Evolutionary conservation across 192 early-diverging fungal species (phyloP).

Genomic region (Coemansia sp.): DNA sequence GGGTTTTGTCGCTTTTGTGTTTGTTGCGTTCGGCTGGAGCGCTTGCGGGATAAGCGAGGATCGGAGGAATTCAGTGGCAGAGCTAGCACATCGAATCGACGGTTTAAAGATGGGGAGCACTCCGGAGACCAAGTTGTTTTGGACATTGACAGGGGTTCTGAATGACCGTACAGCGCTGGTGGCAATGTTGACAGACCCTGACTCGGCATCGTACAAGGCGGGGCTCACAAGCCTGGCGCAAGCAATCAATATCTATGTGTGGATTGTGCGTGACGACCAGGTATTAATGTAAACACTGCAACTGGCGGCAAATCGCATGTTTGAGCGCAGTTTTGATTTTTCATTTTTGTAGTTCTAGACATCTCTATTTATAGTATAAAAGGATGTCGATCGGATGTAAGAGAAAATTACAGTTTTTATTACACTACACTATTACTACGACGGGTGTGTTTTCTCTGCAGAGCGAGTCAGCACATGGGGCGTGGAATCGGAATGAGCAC

Average conservation of each 20-base stretch:
- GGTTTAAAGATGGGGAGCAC: constrained; percentile 13
- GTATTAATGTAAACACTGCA: constrained; percentile 26
- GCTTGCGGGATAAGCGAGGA: constrained; percentile 14
- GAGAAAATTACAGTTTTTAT: background rate
- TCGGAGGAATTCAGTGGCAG: constrained; percentile 9
- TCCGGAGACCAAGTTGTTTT: constrained; percentile 24
- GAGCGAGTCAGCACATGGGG: background rate
- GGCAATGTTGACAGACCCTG: constrained; percentile 34
- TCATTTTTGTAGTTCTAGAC: too few relatives aligned
- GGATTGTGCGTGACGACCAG: constrained; percentile 36
- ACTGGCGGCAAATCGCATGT: constrained; percentile 30
- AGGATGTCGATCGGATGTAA: background rate
- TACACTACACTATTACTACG: too few relatives aligned
- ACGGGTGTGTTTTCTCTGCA: background rate
- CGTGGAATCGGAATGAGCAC: background rate
- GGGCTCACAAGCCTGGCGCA: constrained; percentile 43
- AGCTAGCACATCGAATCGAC: constrained; percentile 18
- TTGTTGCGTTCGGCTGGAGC: background rate
- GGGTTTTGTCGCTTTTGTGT: background rate
- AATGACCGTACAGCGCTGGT: constrained; percentile 45
- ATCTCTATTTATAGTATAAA: too few relatives aligned
- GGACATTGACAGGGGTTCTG: constrained; percentile 19
- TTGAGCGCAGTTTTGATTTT: background rate
- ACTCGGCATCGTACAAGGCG: constrained; percentile 32
- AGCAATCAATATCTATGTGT: constrained; percentile 39